Evolutionary conservation across 2,329 filamentous ascomycete genomes (phyloP).

Genomic region (Metarhizium anisopliae): DNA sequence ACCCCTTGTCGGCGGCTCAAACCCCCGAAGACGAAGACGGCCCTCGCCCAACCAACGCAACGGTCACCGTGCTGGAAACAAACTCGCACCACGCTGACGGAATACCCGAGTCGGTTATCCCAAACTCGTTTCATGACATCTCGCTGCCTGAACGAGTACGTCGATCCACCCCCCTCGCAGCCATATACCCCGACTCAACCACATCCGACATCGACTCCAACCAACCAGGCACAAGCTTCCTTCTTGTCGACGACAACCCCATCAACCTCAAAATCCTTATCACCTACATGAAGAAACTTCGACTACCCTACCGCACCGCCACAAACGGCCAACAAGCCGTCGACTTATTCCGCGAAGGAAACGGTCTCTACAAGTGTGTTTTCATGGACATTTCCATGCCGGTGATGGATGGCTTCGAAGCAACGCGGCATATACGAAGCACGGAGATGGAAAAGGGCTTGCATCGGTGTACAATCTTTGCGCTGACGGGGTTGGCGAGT

Average conservation of each 20-base stretch:
- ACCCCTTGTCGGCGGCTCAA: background rate
- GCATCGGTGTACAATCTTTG: constrained; percentile 30
- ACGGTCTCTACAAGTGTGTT: constrained; percentile 14
- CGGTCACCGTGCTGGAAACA: background rate
- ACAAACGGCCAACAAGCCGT: constrained; percentile 20
- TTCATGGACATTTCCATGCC: constrained; percentile 45
- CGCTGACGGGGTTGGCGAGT: constrained; percentile 40
- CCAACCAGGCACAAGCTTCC: constrained; percentile 3
- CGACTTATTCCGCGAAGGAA: constrained; percentile 12
- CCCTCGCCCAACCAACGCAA: background rate
- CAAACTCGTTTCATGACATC: background rate
- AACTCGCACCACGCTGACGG: background rate
- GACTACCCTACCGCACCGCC: constrained; percentile 12
- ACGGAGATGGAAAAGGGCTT: background rate
- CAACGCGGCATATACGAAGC: constrained; percentile 34
- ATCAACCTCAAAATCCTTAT: constrained; percentile 25
- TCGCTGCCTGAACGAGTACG: constrained; percentile 3
- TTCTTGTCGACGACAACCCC: constrained; percentile 27
- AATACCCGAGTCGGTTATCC: background rate
- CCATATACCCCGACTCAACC: background rate
- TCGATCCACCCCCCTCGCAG: background rate
- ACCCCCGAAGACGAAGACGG: constrained; percentile 2
- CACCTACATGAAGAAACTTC: constrained; percentile 19
- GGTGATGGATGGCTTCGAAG: constrained; percentile 39
- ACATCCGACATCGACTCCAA: background rate